Evolutionary conservation across 192 early-diverging fungal genomes (phyloP).

Genomic region (Piromyces finnis): DNA sequence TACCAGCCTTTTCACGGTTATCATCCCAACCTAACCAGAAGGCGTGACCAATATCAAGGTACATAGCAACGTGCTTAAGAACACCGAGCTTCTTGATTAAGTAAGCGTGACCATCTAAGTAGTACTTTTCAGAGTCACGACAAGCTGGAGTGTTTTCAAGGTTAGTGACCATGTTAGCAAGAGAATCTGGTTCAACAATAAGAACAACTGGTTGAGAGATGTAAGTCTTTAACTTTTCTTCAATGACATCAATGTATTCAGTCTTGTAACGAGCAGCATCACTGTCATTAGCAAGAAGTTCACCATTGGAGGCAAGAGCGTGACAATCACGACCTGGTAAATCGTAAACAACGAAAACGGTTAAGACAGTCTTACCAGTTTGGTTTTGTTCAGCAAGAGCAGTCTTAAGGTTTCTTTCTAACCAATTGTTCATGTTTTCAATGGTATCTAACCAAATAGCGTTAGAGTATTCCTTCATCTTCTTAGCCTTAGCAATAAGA

Average conservation of each 20-base stretch:
- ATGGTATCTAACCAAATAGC: neutral
- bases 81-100: slow-evolving; percentile 10
- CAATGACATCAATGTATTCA: slow-evolving; percentile 18
- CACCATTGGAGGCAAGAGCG: slow-evolving; percentile 21
- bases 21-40: slow-evolving; percentile 20
- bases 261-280: slow-evolving; percentile 13
- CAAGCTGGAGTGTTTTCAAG: slow-evolving; percentile 4
- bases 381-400: neutral
- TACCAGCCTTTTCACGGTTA: slow-evolving; percentile 7
- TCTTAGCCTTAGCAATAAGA: neutral
- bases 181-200: slow-evolving; percentile 20
- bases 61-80: slow-evolving; percentile 10
- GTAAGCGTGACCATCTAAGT: slow-evolving; percentile 18
- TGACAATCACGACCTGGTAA: slow-evolving; percentile 23
- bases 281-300: slow-evolving; percentile 9
- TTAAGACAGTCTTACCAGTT: neutral
- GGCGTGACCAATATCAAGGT: slow-evolving; percentile 18
- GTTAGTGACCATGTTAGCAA: slow-evolving; percentile 24
- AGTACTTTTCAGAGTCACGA: slow-evolving; percentile 6
- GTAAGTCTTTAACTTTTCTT: neutral
- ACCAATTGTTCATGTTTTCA: neutral
- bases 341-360: slow-evolving; percentile 23
- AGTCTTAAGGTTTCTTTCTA: neutral
- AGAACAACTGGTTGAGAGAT: slow-evolving; percentile 11
- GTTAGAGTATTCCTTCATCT: neutral